Conservation (phyloP, 2,329 filamentous ascomycete species). For the Ceratocystis destructans region DNA sequence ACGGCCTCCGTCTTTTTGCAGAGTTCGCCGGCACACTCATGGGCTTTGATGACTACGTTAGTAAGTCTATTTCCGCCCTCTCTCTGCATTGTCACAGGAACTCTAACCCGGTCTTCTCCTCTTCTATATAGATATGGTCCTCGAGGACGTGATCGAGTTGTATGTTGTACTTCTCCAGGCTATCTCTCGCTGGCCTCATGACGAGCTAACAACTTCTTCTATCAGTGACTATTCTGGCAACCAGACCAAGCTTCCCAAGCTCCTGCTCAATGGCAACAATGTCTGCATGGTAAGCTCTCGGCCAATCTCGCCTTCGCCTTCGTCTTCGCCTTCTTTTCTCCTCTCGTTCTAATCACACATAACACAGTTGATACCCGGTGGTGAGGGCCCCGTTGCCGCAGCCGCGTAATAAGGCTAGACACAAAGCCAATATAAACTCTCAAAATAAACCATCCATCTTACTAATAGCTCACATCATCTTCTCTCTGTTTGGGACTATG, state of each 20-base stretch:
- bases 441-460: neutral
- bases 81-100: slow-evolving; percentile 19
- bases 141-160: slow-evolving; percentile 97
- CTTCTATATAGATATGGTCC: slow-evolving; percentile 66
- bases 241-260: slow-evolving; percentile 82
- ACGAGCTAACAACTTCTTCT: neutral
- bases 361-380: slow-evolving; percentile 58
- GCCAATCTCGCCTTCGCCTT: neutral
- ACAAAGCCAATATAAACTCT: neutral
- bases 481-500: neutral
- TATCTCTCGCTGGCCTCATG: neutral
- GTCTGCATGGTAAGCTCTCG: slow-evolving; percentile 77
- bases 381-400: slow-evolving; percentile 48
- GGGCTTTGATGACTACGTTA: slow-evolving; percentile 98
- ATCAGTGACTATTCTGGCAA: slow-evolving; percentile 76
- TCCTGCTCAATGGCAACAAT: slow-evolving; percentile 93
- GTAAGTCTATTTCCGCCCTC: slow-evolving; percentile 46
- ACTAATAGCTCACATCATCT: neutral
- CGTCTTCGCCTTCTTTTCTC: neutral
- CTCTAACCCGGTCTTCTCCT: slow-evolving; percentile 16
- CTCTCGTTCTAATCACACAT: slow-evolving; percentile 15
- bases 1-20: slow-evolving; percentile 28
- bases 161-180: slow-evolving; percentile 32
- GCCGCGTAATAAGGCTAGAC: slow-evolving; percentile 20
- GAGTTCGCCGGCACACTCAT: slow-evolving; percentile 92